Conservation (phyloP, 345 rosid genomes). For the Schrenkiella parvula region DNA sequence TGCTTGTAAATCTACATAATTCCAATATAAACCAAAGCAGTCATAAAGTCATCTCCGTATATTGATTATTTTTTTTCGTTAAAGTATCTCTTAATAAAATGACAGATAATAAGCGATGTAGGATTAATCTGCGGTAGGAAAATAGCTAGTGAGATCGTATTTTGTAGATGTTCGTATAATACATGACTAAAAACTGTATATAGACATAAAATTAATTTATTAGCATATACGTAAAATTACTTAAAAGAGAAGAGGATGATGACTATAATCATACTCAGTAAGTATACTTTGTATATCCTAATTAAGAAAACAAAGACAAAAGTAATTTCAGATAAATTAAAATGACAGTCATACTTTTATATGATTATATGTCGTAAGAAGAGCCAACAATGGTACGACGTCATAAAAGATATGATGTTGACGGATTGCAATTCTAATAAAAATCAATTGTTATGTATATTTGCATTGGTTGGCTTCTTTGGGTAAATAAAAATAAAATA, state of each 20-base stretch:
- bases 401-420: constrained; percentile 6
- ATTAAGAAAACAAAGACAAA: neutral
- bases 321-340: neutral
- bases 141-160: neutral
- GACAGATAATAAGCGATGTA: neutral
- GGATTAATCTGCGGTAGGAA: neutral
- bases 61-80: too few relatives aligned
- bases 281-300: neutral
- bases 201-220: neutral
- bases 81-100: too few relatives aligned
- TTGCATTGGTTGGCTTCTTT: neutral
- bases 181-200: neutral
- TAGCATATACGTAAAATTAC: neutral
- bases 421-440: neutral
- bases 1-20: constrained; percentile 1
- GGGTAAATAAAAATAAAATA: neutral
- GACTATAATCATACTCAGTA: neutral
- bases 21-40: neutral
- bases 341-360: constrained; percentile 16
- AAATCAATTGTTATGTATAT: neutral
- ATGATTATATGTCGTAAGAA: constrained; percentile 22
- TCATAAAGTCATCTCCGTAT: neutral
- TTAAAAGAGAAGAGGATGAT: neutral
- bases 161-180: neutral
- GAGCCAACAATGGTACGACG: constrained; percentile 23